These are phyloP conservation scores for Fusarium subtropicale DNA, from an alignment of 2,329 filamentous ascomycete species.

Conservation along the genomic window DNA sequence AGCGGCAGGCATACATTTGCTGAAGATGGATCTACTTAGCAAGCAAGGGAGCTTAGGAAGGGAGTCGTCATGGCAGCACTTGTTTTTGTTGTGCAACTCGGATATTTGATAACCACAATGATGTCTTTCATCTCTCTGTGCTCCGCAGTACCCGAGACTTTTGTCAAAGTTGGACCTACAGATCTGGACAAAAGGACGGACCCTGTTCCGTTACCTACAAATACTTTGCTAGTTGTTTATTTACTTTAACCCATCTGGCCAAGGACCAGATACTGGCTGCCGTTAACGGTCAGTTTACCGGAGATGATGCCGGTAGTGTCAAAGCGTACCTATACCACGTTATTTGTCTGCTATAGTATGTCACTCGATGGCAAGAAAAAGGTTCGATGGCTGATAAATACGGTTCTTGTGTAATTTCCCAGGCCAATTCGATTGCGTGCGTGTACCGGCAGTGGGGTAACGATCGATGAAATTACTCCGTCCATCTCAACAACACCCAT, in stretches of 20 bases:
- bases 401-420: conserved; percentile 1
- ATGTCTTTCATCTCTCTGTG: neutral
- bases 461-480: neutral
- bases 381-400: neutral
- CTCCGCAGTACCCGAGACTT: conserved; percentile 11
- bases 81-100: neutral
- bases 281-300: neutral
- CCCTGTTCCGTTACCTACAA: neutral
- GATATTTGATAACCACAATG: neutral
- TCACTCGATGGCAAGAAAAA: neutral
- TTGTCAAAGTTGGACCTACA: neutral
- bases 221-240: neutral
- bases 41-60: neutral
- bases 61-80: conserved; percentile 21
- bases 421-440: neutral
- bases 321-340: conserved; percentile 1
- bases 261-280: neutral
- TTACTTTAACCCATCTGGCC: neutral
- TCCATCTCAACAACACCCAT: conserved; percentile 1
- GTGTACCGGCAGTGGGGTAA: conserved; percentile 1
- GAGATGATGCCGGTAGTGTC: neutral
- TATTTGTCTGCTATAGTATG: neutral
- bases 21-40: neutral
- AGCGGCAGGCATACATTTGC: neutral
- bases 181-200: neutral